phyloP scores from a whole-genome alignment of 192 early-diverging fungal species.

The Coemansia sp. region DNA sequence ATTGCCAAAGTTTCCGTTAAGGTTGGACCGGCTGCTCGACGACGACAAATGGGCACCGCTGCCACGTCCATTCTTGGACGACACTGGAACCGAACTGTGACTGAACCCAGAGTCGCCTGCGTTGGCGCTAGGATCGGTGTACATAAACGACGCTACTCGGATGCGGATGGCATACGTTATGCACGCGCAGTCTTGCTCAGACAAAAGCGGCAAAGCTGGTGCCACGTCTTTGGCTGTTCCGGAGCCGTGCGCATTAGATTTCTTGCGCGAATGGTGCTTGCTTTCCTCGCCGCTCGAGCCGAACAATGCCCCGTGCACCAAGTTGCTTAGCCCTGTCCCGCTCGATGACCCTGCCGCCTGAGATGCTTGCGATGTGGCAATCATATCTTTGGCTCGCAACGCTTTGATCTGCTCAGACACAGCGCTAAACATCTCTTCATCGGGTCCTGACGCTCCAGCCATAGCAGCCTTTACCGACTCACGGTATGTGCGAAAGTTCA shows the following conservation, averaged over 20 bases:
- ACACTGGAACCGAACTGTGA: slow-evolving; percentile 40
- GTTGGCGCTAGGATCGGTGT: slow-evolving; percentile 30
- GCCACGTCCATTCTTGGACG: slow-evolving; percentile 30
- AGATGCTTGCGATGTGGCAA: slow-evolving; percentile 23
- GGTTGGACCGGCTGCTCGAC: background rate
- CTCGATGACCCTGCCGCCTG: slow-evolving; percentile 12
- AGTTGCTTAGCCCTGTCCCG: slow-evolving; percentile 28
- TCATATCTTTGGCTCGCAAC: slow-evolving; percentile 45
- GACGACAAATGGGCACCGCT: slow-evolving; percentile 29
- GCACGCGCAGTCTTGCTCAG: slow-evolving; percentile 54
- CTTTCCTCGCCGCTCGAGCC: slow-evolving; percentile 28
- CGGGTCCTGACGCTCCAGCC: slow-evolving; percentile 41
- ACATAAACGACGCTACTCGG: slow-evolving; percentile 50
- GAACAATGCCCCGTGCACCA: slow-evolving; percentile 48
- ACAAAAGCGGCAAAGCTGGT: slow-evolving; percentile 16
- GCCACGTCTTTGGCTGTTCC: slow-evolving; percentile 19
- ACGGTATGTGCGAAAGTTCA: slow-evolving; percentile 54
- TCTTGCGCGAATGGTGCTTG: slow-evolving; percentile 44
- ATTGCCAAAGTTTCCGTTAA: slow-evolving; percentile 11
- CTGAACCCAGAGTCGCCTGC: slow-evolving; percentile 5
- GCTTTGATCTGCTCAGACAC: slow-evolving; percentile 47
- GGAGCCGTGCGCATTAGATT: slow-evolving; percentile 26
- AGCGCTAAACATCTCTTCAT: slow-evolving; percentile 47
- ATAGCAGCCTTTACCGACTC: slow-evolving; percentile 54
- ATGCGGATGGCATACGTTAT: slow-evolving; percentile 54